A percentile compares a stretch with the other conserved stretches of the same genome.
Conservation (phyloP, 306 rosid species). For the Benincasa hispida region DNA sequence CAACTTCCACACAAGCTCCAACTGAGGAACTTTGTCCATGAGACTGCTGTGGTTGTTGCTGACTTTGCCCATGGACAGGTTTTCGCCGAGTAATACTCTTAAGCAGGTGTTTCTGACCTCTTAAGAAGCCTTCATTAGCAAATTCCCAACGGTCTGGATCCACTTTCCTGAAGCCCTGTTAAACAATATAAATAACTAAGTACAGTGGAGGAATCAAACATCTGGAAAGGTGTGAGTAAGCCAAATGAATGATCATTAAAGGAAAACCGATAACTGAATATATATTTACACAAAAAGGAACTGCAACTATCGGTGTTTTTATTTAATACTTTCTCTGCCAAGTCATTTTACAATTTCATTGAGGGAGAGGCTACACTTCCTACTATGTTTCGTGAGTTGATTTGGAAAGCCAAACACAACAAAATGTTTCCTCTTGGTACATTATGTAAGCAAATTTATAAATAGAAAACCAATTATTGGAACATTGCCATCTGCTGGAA, state of each 20-base stretch:
- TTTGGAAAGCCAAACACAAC: background rate
- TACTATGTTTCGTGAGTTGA: background rate
- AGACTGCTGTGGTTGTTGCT: constrained; percentile 57
- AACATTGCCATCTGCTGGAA: background rate
- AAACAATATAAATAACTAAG: constrained; percentile 3
- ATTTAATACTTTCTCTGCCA: background rate
- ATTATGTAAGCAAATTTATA: background rate
- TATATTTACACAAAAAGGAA: background rate
- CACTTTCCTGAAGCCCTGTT: constrained; percentile 91
- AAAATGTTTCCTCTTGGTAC: background rate
- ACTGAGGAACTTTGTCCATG: constrained; percentile 69
- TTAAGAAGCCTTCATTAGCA: constrained; percentile 89
- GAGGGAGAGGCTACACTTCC: background rate
- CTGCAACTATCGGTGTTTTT: background rate
- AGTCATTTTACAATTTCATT: background rate
- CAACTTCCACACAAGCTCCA: constrained; percentile 93
- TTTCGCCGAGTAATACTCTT: constrained; percentile 70
- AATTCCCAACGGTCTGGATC: constrained; percentile 99
- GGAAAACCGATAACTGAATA: background rate
- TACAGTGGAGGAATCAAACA: constrained; percentile 1
- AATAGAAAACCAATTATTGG: background rate
- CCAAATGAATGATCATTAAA: background rate
- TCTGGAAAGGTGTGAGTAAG: background rate
- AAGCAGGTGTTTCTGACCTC: constrained; percentile 92
- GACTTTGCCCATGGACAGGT: constrained; percentile 74